phyloP scores from a whole-genome alignment of 2,329 filamentous ascomycete species.

The Trichocomaceae sp. region DNA sequence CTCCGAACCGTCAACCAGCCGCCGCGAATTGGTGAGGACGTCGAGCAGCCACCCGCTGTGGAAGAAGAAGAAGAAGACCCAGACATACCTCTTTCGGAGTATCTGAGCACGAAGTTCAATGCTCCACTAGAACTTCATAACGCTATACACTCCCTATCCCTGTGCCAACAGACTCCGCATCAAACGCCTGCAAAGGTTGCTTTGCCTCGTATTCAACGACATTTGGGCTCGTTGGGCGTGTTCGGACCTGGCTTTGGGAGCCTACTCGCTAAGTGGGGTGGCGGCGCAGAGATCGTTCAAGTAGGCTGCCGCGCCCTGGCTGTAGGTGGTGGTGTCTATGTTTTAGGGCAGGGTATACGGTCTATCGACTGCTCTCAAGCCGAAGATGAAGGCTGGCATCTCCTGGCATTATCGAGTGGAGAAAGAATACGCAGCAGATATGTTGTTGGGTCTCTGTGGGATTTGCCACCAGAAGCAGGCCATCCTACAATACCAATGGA shows the following conservation, averaged over 20 bases:
- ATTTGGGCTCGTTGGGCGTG: slow-evolving; percentile 77
- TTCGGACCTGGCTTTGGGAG: slow-evolving; percentile 87
- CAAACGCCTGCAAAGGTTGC: slow-evolving; percentile 60
- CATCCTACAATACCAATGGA: slow-evolving; percentile 17
- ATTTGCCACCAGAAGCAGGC: slow-evolving; percentile 24
- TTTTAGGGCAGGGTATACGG: slow-evolving; percentile 65
- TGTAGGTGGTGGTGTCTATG: slow-evolving; percentile 85
- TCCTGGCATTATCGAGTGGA: slow-evolving; percentile 31
- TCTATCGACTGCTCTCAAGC: slow-evolving; percentile 18
- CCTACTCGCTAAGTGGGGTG: slow-evolving; percentile 88
- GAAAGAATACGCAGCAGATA: slow-evolving; percentile 32
- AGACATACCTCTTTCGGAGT: slow-evolving; percentile 43
- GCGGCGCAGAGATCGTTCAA: slow-evolving; percentile 80
- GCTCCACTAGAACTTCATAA: slow-evolving; percentile 62
- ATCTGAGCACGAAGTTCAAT: slow-evolving; percentile 51
- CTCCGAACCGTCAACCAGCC: slow-evolving; percentile 70
- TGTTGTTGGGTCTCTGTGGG: slow-evolving; percentile 33
- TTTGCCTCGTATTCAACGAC: slow-evolving; percentile 65
- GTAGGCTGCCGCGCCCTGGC: slow-evolving; percentile 84
- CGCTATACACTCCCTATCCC: slow-evolving; percentile 62
- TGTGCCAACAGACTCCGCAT: slow-evolving; percentile 56
- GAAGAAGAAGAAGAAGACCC: slow-evolving; percentile 48
- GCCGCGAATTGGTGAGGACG: slow-evolving; percentile 53
- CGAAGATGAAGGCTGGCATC: slow-evolving; percentile 18
- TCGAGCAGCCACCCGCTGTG: slow-evolving; percentile 31